Evolutionary conservation across 352 stramenopile species (phyloP), one percentile per base, ranked within the genome.

Genomic region (Globisporangium parvum): DNA sequence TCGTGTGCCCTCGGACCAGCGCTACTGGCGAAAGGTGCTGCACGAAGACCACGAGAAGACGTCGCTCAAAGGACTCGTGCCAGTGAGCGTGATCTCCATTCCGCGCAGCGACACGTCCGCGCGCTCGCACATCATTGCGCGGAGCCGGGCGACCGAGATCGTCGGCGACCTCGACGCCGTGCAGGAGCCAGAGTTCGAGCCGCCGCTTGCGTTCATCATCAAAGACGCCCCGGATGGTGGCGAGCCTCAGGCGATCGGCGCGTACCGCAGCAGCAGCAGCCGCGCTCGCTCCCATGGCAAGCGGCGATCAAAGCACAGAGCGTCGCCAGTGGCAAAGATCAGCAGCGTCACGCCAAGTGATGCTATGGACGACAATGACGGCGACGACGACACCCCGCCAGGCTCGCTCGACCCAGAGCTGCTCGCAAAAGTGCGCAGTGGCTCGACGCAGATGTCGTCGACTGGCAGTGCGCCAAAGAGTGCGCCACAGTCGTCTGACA

Each of bases 1-100:
- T 26, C 18, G 31, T 17, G 8, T 45, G 17, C 51, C 37, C 12
- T 9, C 3, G 12, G 18, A 45, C 1, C 26, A 81, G 72, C 66
- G 66, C 15, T 68, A 80, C 52, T 80, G 70, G 73, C 59, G 60
- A 11, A 60, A 69, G 57, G 59, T 83, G 10, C 45, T 83, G 41
- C 59, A 60, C 9, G 63, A 62, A 33, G 59, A 63, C 57, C 56
- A 63, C 60, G 47, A 71, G 63, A 59, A 58, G 65, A 49, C 65
- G 47, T 55, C 68, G 61, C 48, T 66, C 46, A 54, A 57, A 56
- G 60, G 60, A 20, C 56, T 55, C n/a, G 55, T 60, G 20, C 55
- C 51, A 10, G 26, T 63, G 56, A 57, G 55, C 55, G 17, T 59
- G 44, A 58, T 63, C 44, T 63, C 57, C 1, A 39, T 63, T 6